Conservation (phyloP, 208 protist genomes). For the Crithidia bombi region DNA sequence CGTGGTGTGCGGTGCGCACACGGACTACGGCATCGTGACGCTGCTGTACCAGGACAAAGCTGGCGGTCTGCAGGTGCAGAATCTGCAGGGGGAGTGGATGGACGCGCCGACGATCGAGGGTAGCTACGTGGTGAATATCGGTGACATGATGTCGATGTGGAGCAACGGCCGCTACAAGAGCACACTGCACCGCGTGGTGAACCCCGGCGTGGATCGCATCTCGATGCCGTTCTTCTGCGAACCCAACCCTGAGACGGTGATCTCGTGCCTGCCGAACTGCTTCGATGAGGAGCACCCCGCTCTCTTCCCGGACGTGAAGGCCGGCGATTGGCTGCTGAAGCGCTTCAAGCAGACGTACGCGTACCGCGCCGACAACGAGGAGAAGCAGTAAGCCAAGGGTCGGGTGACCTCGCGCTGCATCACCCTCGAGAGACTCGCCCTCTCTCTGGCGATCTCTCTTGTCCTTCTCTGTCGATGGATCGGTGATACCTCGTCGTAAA, state of each 20-base stretch:
- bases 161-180: conserved; percentile 80
- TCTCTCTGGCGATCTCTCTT: too few relatives aligned
- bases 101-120: conserved; percentile 54
- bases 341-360: conserved; percentile 76
- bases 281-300: conserved; percentile 56
- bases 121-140: conserved; percentile 87
- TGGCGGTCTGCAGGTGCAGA: conserved; percentile 68
- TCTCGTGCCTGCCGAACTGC: conserved; percentile 72
- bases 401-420: too few relatives aligned
- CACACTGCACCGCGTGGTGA: conserved; percentile 75
- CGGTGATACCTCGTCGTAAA: too few relatives aligned
- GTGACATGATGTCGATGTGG: conserved; percentile 89
- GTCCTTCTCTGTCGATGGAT: too few relatives aligned
- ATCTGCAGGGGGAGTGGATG: conserved; percentile 67
- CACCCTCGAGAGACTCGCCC: too few relatives aligned
- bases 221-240: conserved; percentile 89
- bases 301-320: conserved; percentile 61
- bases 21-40: conserved; percentile 86
- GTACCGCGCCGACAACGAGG: conserved; percentile 33
- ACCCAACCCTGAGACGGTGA: conserved; percentile 70
- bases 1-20: conserved; percentile 70
- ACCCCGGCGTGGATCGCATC: conserved; percentile 68
- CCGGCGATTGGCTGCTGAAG: conserved; percentile 71
- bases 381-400: conserved; percentile 3
- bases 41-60: conserved; percentile 73